Base-by-base conservation (phyloP, 805 yeast species). In the Candida morakotiae region DNA sequence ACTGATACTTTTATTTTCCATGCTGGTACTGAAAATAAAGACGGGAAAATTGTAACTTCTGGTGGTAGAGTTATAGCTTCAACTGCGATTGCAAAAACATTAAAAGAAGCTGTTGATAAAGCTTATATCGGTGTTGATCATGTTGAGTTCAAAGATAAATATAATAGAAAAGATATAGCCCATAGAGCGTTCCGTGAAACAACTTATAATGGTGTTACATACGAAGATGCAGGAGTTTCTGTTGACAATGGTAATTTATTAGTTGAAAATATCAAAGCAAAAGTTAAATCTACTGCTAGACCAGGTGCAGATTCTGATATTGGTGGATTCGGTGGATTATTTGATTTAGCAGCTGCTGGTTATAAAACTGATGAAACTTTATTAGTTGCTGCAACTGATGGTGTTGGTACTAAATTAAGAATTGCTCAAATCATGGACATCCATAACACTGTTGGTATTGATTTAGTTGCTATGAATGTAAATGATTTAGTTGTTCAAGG, bases 1-100 rank as follows among this genome's bases (percentile, higher is more conserved):
- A 64, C 65, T 28, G 71, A 81, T 51, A 78, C 93, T 2, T 78
- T 69, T 47, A 78, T 94, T 30, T 93, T 93, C 81, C 98, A 93
- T 53, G 98, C 99, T 19, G 99, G 99, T 43, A 93, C 98, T n/a
- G 63, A 72, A 27, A 34, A 27, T 14, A 52, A 55, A 16, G 72
- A 73, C 34, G 84, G 83, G 23, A 67, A 76, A 44, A 26, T 34
- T 7, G 62, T 87, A 28, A 91, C 98, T 15, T 70, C 85, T 29
- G 98, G 99, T 48, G 99, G 99, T 37, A 81, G 99, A 66, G 98
- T 93, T 29, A 85, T 93, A 64, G 97, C 97, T 2, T 77, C 95
- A 9, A 84, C 97, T 39, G 94, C 98, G 8, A 79, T 76, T 42
- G 95, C 94, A 1, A 56, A 75, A 6, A 68, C 87, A 23, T 69